Evolutionary conservation across 2,329 filamentous ascomycete genomes (phyloP).

Genomic region (Aspergillus jensenii): DNA sequence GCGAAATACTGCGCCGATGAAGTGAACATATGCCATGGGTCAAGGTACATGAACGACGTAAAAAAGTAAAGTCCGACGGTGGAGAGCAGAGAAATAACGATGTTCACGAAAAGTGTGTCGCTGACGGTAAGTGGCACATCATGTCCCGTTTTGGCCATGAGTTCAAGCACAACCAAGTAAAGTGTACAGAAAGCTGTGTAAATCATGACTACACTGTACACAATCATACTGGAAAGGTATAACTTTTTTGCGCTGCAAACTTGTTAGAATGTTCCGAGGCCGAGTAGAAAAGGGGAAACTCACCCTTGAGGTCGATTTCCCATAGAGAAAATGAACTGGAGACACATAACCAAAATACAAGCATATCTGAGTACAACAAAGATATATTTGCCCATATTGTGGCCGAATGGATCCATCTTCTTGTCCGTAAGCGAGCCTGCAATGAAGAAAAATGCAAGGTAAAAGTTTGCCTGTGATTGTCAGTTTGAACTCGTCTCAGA

Average conservation of each 20-base stretch:
- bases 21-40: slow-evolving; percentile 99
- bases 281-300: slow-evolving; percentile 17
- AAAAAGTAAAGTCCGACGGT: slow-evolving; percentile 93
- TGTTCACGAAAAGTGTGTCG: slow-evolving; percentile 90
- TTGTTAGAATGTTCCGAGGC: slow-evolving; percentile 9
- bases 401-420: slow-evolving; percentile 83
- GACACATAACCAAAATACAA: slow-evolving; percentile 82
- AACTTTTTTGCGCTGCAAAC: slow-evolving; percentile 69
- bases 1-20: slow-evolving; percentile 88
- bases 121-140: slow-evolving; percentile 60
- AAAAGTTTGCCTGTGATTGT: slow-evolving; percentile 76
- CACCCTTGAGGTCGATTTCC: slow-evolving; percentile 91
- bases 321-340: slow-evolving; percentile 94
- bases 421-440: slow-evolving; percentile 83
- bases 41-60: slow-evolving; percentile 94
- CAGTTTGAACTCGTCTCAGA: background rate
- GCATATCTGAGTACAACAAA: slow-evolving; percentile 84
- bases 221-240: slow-evolving; percentile 82
- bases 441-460: slow-evolving; percentile 97
- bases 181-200: slow-evolving; percentile 90
- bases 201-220: slow-evolving; percentile 91
- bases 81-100: slow-evolving; percentile 84
- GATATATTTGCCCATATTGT: slow-evolving; percentile 78
- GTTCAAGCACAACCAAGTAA: slow-evolving; percentile 84
- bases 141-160: slow-evolving; percentile 53